Evolutionary conservation across 208 protist species (phyloP), one percentile per base, ranked within the genome.

Genomic region (Leishmania amazonensis): DNA sequence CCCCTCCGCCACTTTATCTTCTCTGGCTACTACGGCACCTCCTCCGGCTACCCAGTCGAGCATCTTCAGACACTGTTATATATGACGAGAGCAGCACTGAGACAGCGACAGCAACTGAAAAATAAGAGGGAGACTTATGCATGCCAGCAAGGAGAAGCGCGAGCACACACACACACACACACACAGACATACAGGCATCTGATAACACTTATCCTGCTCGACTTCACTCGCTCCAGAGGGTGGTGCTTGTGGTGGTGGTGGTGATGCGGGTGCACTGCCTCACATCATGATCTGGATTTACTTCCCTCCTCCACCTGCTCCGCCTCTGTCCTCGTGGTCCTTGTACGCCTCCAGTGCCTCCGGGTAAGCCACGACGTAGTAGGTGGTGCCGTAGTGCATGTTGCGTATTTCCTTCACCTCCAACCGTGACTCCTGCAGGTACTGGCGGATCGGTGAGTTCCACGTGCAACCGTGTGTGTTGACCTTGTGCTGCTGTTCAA

Each of bases 301-400:
- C 9, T 80, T 31, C 77, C 78, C 49, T 83, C 71, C 24, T 73
- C 73, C 31, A 19, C 45, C 45, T 71, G 58, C 60, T 81, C 67
- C 28, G 62, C 79, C 42, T 79, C 75, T 6, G 68, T 76, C n/a
- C n/a, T 78, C 83, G 51, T 87, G 87, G 51, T 85, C 87, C 71
- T 91, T 91, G 79, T 90, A 94, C 42, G 90, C 89, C 38, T 96
- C 90, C 7, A 95, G 74, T 38, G 90, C 89, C 87, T 97, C 91
- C 8, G 96, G 96, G 74, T 97, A 96, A 40, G 92, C 94, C 35
- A 97, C 91, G 8, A 95, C 92, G 83, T 97, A 97, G 82, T 96
- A 97, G 17, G 96, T 98, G 24, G 96, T 98, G 75, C 96, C 96
- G 77, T 97, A 98, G 83, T 98, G 96, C 90, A 92, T 95, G 81